Conservation (phyloP, 345 rosid species). For the Eutrema yunnanense region DNA sequence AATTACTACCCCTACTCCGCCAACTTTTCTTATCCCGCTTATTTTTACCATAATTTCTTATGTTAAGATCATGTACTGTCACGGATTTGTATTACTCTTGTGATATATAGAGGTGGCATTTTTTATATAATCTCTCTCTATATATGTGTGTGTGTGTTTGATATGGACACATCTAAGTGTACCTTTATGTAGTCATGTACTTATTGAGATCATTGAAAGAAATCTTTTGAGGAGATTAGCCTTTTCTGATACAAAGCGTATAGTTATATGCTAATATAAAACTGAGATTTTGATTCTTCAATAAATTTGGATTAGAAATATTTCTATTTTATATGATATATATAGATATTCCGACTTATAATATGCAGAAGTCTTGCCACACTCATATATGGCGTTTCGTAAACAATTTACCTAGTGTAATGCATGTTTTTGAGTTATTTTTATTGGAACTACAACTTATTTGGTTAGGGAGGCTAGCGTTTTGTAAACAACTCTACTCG, state of each 20-base stretch:
- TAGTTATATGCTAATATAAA: not conserved
- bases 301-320: not conserved
- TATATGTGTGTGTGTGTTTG: not conserved
- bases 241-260: conserved; percentile 14
- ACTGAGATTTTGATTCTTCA: not conserved
- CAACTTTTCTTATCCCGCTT: not conserved
- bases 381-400: conserved; percentile 19
- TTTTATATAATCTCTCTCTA: not conserved
- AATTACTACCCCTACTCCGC: conserved; percentile 15
- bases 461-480: conserved; percentile 9
- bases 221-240: conserved; percentile 19
- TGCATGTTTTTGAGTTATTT: not conserved
- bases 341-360: not conserved
- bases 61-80: conserved; percentile 5
- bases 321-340: conserved; percentile 3
- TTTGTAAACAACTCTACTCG: conserved; percentile 14
- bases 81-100: conserved; percentile 20
- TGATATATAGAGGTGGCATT: conserved; percentile 21
- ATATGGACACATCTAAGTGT: conserved; percentile 7
- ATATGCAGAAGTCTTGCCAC: conserved; percentile 20
- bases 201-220: conserved; percentile 20
- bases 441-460: conserved; percentile 9
- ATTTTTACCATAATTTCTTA: not conserved
- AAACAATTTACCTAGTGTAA: not conserved
- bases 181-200: conserved; percentile 18